Base-by-base conservation (phyloP, 148 eudicot genomes). In the Pouteria glomerata region DNA sequence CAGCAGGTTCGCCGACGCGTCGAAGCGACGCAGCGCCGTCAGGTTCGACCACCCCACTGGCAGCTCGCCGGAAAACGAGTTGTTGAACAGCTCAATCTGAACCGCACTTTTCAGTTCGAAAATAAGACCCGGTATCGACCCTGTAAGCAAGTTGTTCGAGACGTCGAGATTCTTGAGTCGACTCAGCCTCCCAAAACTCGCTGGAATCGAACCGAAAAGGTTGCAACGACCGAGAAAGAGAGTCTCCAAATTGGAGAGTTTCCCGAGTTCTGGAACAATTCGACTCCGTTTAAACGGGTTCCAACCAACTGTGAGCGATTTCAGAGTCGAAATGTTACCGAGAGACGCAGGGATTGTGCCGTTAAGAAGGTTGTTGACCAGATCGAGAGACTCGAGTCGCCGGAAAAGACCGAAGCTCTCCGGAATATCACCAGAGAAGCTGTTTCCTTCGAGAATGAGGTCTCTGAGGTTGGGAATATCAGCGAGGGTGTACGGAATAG, bases 61-160 rank as follows among this genome's bases (percentile, higher is more conserved):
- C 31, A 85, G n/a, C 12, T 58, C 62, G 8, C 89, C 84, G 16
- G 78, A 56, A 24, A 85, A 78, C 35, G 80, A 75, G 70, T 85
- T 85, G 59, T 82, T 76, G 53, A 34, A 85, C 5, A 85, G 75
- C 77, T 82, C 89, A 47, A 85, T 68, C n/a, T 85, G 84, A 15
- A 35, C 79, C 0, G 80, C 30, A 50, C 64, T 67, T 13, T 16
- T 72, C 31, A 82, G 57, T 59, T 68, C 59, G 18, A 60, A 75
- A 12, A 82, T 67, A 13, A 31, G 14, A 23, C 63, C 65, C 33
- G 84, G 81, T 5, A 85, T 63, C 8, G 72, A 24, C 53, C 89
- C 89, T 1, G 37, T 63, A 34, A 85, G 77, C 10, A 34, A 1
- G 16, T 85, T 85, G 4, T 35, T 30, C 37, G 89, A 73, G 33